Base-by-base conservation (phyloP, 2,329 filamentous ascomycete genomes). In the Diaporthe velutina region DNA sequence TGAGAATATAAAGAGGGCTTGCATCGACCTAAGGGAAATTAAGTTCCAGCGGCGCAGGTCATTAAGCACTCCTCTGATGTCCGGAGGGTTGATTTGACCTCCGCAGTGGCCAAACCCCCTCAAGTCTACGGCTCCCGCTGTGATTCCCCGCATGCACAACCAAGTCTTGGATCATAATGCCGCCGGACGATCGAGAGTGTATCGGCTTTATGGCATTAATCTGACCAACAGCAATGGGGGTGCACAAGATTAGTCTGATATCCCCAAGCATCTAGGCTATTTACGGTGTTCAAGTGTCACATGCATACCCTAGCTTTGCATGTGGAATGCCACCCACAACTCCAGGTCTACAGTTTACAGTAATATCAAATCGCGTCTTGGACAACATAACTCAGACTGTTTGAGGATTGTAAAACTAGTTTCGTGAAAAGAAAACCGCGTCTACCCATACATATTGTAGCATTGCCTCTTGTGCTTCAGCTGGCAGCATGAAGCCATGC, bases 101-200 rank as follows among this genome's bases (percentile, higher is more conserved):
- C 64, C 64, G 64, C 45, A 54, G 48, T 54, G 30, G 45, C 48
- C 33, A 28, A 28, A 68, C 17, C 64, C 64, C 64, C 64, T 68
- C 64, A 52, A 52, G 48, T 35, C 22, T 17, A 25, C 30, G 19
- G 30, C 30, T 67, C n/a, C 13, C 13, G 28, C 45, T 2, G 35
- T 25, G 22, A 38, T 67, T 50, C 48, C 64, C 64, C 64, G 64
- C 64, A 67, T 38, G 19, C 64, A 54, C 30, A 68, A 13, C 33
- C 15, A 25, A n/a, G 28, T 54, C 45, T 40, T n/a, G 64, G 64
- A 54, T 40, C 22, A 68, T 68, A 19, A 68, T 68, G 64, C 64
- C 33, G 48, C 64, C 64, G 48, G n/a, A 17, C 9, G 33, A 54
- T 40, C 15, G 25, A 40, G 45, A 22, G 9, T 13, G 1, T 3